Percentiles rank a stretch among this genome's conserved stretches.
phyloP scores from a whole-genome alignment of 2,329 filamentous ascomycete genomes.

The Aspergillus clavatus region DNA sequence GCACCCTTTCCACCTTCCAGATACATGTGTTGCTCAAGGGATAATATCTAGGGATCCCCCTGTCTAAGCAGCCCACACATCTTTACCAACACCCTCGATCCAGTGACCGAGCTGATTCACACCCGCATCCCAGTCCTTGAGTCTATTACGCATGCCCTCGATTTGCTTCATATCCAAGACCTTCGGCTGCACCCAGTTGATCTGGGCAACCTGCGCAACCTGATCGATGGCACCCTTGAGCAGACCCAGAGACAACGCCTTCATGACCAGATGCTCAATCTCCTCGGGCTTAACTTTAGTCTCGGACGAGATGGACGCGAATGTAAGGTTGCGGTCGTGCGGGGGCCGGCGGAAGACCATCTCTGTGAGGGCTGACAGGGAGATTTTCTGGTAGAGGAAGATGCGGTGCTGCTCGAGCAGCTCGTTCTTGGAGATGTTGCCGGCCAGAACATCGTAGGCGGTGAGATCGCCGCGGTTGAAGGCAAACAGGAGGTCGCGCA shows the following conservation, averaged over 20 bases:
- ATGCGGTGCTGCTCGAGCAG: conserved; percentile 73
- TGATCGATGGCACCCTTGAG: conserved; percentile 92
- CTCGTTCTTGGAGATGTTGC: conserved; percentile 73
- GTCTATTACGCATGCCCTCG: conserved; percentile 77
- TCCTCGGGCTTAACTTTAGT: conserved; percentile 87
- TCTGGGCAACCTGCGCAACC: conserved; percentile 86
- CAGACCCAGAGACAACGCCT: conserved; percentile 89
- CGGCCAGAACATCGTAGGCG: conserved; percentile 77
- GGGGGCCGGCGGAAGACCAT: conserved; percentile 92
- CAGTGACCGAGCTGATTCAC: conserved; percentile 95
- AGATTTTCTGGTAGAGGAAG: conserved; percentile 96
- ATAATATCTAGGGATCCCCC: not conserved
- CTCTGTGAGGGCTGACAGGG: conserved; percentile 91
- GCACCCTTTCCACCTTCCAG: not conserved
- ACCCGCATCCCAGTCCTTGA: conserved; percentile 93
- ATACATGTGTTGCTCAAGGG: not conserved
- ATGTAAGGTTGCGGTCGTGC: conserved; percentile 92
- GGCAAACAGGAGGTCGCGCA: conserved; percentile 91
- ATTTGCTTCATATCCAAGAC: conserved; percentile 95
- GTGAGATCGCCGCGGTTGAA: conserved; percentile 93
- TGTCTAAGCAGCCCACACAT: conserved; percentile 81
- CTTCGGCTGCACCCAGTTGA: conserved; percentile 99
- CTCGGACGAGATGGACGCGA: conserved; percentile 79
- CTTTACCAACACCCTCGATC: conserved; percentile 90
- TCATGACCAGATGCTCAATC: conserved; percentile 98